phyloP scores from a whole-genome alignment of 129 eudicot genomes.

The Arctium minus region DNA sequence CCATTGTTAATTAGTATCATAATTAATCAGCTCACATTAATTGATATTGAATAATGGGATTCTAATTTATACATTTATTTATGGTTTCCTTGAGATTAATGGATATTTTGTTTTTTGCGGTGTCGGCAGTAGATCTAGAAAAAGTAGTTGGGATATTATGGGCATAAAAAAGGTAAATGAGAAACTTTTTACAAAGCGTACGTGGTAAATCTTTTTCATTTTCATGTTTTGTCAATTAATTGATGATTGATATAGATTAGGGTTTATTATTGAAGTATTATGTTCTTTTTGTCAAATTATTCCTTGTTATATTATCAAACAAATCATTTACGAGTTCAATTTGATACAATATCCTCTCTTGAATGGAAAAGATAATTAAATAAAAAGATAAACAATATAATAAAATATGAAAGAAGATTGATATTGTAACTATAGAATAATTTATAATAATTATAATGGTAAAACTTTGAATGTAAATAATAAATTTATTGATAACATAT shows the following conservation, averaged over 20 bases:
- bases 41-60: neutral
- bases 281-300: no score
- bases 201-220: neutral
- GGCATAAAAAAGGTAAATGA: neutral
- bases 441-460: no score
- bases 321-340: neutral
- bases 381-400: no score
- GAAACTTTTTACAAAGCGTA: neutral
- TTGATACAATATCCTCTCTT: no score
- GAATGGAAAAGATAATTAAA: no score
- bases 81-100: neutral
- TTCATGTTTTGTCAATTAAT: neutral
- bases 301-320: no score
- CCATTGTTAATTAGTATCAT: neutral
- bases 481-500: no score
- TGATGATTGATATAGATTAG: neutral
- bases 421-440: neutral
- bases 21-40: neutral
- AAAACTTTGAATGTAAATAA: no score
- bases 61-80: neutral
- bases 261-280: neutral
- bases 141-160: constrained; percentile 19
- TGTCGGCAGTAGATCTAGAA: constrained; percentile 14
- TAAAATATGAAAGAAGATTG: neutral
- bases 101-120: neutral